These are phyloP conservation scores for Trichoderma breve DNA, from an alignment of 2,329 filamentous ascomycete genomes.

Conservation along the genomic window DNA sequence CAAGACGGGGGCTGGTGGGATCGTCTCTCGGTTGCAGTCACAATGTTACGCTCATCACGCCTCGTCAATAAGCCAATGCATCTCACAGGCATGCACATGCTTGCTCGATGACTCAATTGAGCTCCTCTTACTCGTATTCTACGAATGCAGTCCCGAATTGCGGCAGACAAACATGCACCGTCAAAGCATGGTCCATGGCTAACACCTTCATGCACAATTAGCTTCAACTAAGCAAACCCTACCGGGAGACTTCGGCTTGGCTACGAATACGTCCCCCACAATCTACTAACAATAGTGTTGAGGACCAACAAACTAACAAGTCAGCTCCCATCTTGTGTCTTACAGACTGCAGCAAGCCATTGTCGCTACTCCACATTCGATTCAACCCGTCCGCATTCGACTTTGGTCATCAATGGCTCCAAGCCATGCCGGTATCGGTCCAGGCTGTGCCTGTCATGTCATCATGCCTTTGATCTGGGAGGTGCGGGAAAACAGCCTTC, in stretches of 20 bases:
- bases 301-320: conserved; percentile 2
- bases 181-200: neutral
- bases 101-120: neutral
- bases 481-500: neutral
- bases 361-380: neutral
- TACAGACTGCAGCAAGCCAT: neutral
- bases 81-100: neutral
- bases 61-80: neutral
- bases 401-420: neutral
- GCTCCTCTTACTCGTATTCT: neutral
- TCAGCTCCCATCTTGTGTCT: neutral
- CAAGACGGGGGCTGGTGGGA: neutral
- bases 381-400: neutral
- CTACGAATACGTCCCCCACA: conserved; percentile 9
- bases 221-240: conserved; percentile 6
- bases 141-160: neutral
- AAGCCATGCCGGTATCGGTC: conserved; percentile 4
- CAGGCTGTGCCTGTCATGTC: neutral
- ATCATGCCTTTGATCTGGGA: neutral
- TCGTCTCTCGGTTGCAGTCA: neutral
- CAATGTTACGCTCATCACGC: neutral
- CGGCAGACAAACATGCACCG: neutral
- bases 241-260: conserved; percentile 16
- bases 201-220: conserved; percentile 2
- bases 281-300: conserved; percentile 16